Evolutionary conservation across 805 yeast genomes (phyloP), one percentile per base, ranked within the genome.

Genomic region (Starmerella asiatica): DNA sequence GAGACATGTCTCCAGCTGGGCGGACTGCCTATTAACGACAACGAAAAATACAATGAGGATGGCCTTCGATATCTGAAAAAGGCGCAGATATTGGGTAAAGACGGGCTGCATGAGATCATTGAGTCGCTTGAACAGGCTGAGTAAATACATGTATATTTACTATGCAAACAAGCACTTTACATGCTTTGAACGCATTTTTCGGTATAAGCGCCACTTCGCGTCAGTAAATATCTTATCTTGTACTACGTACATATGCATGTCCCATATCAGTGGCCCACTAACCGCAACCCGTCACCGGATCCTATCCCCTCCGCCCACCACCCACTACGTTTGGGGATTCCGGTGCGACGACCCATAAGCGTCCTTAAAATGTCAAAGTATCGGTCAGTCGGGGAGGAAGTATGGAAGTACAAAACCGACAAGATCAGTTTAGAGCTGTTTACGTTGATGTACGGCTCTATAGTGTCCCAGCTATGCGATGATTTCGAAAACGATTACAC

Each of bases 361-460:
- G n/a, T 21, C 43, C 19, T 14, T 16, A 6, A 17, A n/a, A 51
- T 48, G 55, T 51, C 57, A 20, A 47, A 44, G 14, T 49, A 51
- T n/a, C 42, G 62, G 37, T 47, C 62, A 6, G 64, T 73, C 16
- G 88, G 93, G 24, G 97, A 88, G 43, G 96, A 86, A 42, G 74
- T 85, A 35, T 88, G 96, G 95, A 84, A 82, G 60, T 78, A 74
- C 55, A 72, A 72, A 49, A 81, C 79, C 31, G 94, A 84, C 51
- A 88, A 88, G 59, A 76, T 88, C 43, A 91, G 86, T 57, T 78
- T 94, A 2, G 98, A 91, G 60, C 68, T 91, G 38, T 83, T 91
- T 61, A 83, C 94, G n/a, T 64, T 91, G 43, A 88, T 95, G 1
- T 91, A 91, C 53, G 98, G 98, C 8, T 77, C 94, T 3, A 74